phyloP scores from a whole-genome alignment of 2,329 filamentous ascomycete genomes.

The Cryphonectria carpinicola region DNA sequence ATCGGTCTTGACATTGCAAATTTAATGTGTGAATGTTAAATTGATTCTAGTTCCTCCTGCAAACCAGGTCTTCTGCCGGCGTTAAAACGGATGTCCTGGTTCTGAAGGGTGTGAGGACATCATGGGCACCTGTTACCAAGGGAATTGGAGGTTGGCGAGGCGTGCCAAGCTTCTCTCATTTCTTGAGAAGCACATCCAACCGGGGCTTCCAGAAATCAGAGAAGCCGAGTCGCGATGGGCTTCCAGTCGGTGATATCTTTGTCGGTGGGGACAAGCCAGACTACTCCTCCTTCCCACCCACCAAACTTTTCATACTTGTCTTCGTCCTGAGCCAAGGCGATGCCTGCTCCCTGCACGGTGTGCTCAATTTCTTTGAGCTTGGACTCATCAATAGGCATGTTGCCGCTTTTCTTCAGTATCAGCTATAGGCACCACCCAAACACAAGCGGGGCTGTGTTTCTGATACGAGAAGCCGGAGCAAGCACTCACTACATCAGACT shows the following conservation, averaged over 20 bases:
- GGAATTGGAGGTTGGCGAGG: no score
- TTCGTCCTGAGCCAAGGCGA: slow-evolving; percentile 23
- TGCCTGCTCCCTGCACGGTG: slow-evolving; percentile 33
- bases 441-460: no score
- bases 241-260: slow-evolving; percentile 37
- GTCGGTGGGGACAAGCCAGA: slow-evolving; percentile 40
- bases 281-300: slow-evolving; percentile 37
- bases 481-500: slow-evolving; percentile 40
- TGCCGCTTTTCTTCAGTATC: slow-evolving; percentile 31
- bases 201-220: slow-evolving; percentile 19
- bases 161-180: not conserved
- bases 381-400: slow-evolving; percentile 33
- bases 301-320: not conserved
- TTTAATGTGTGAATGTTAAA: no score
- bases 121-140: no score
- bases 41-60: no score
- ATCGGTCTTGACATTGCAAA: no score
- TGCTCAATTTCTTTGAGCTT: slow-evolving; percentile 32
- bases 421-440: not conserved
- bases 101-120: no score
- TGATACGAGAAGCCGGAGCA: not conserved
- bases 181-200: not conserved
- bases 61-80: no score
- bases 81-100: no score
- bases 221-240: slow-evolving; percentile 36